phyloP scores from a whole-genome alignment of 768 basidiomycete genomes.

The Mycena belliarum region DNA sequence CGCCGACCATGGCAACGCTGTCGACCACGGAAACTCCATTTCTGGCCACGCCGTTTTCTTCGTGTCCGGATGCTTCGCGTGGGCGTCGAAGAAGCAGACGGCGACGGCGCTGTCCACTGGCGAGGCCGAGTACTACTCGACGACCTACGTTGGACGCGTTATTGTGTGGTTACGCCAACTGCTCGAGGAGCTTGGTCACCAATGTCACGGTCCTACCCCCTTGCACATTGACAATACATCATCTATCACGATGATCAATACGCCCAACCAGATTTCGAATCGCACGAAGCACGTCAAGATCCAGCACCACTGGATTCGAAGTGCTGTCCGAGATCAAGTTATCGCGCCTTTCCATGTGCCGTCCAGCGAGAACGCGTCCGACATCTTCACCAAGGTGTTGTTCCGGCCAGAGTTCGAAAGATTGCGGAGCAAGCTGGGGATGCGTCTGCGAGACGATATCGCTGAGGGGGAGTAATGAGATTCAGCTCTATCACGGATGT shows the following conservation, averaged over 20 bases:
- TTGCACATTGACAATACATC: not conserved
- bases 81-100: not conserved
- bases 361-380: too few relatives aligned
- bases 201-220: not conserved
- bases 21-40: not conserved
- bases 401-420: too few relatives aligned
- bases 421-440: too few relatives aligned
- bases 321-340: too few relatives aligned
- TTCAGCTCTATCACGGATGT: too few relatives aligned
- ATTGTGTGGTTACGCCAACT: not conserved
- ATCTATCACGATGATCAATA: not conserved
- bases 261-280: not conserved
- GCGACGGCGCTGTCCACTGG: not conserved
- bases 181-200: not conserved
- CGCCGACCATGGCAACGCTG: not conserved
- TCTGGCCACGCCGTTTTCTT: not conserved
- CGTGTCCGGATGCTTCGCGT: too few relatives aligned
- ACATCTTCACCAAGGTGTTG: too few relatives aligned
- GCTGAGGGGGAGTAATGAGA: too few relatives aligned
- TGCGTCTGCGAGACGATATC: too few relatives aligned
- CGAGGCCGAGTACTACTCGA: not conserved
- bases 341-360: too few relatives aligned
- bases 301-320: not conserved
- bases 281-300: not conserved
- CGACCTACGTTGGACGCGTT: not conserved